A percentile compares a stretch with the other conserved stretches of the same genome.
Conservation (phyloP, 2,329 filamentous ascomycete genomes). For the Grosmannia clavigera region DNA sequence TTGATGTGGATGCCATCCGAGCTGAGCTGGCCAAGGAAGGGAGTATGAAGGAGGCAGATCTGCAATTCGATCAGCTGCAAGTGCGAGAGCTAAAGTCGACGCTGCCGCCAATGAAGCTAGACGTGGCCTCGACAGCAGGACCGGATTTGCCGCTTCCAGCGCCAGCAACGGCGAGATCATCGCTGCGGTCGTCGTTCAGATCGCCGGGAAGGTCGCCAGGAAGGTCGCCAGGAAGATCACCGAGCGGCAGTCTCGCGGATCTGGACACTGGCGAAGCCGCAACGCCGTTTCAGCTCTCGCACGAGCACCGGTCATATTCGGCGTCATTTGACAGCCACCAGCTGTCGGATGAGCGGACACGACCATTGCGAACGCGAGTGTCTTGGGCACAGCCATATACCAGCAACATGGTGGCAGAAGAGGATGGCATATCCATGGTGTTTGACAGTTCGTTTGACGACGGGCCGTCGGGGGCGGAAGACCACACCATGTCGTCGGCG, state of each 20-base stretch:
- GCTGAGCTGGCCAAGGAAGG: slow-evolving; percentile 68
- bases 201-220: slow-evolving; percentile 18
- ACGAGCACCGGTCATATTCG: slow-evolving; percentile 2
- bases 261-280: background rate
- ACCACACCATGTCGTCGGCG: slow-evolving; percentile 6
- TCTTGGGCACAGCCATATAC: background rate
- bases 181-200: slow-evolving; percentile 5
- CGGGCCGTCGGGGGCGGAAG: slow-evolving; percentile 14
- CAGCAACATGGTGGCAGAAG: slow-evolving; percentile 18
- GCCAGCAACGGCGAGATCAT: slow-evolving; percentile 18
- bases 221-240: slow-evolving; percentile 14
- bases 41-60: slow-evolving; percentile 34
- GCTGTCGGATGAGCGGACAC: slow-evolving; percentile 16
- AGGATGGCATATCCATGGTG: slow-evolving; percentile 53
- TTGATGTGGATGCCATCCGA: slow-evolving; percentile 90
- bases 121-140: slow-evolving; percentile 25
- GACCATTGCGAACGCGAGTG: slow-evolving; percentile 9
- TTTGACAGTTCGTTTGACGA: slow-evolving; percentile 54
- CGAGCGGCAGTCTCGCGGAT: slow-evolving; percentile 14
- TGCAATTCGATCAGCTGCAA: slow-evolving; percentile 31
- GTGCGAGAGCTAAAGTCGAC: slow-evolving; percentile 80
- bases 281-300: slow-evolving; percentile 6
- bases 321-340: slow-evolving; percentile 18
- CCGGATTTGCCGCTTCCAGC: slow-evolving; percentile 16
- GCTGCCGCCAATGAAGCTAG: slow-evolving; percentile 78